A percentile compares a stretch with the other conserved stretches of the same genome.
Conservation (phyloP, 768 basidiomycete species). For the Russula virescens region DNA sequence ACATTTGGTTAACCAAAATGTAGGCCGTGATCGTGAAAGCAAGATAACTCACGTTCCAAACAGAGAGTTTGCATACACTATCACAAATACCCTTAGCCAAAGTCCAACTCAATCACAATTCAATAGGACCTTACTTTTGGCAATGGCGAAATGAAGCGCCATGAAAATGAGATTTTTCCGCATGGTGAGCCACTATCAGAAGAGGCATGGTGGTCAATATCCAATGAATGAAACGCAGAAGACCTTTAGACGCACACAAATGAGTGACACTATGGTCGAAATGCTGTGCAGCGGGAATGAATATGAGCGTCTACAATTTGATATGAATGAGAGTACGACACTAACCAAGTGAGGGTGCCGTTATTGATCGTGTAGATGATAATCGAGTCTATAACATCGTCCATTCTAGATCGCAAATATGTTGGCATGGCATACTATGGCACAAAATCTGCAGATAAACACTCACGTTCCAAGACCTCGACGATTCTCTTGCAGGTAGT, state of each 20-base stretch:
- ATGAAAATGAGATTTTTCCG: conserved; percentile 22
- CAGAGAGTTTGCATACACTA: conserved; percentile 25
- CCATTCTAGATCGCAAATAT: conserved; percentile 15
- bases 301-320: background rate
- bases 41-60: conserved; percentile 20
- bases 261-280: conserved; percentile 21
- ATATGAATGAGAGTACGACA: background rate
- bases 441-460: background rate
- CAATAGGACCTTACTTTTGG: conserved; percentile 16
- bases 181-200: conserved; percentile 21
- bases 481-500: conserved; percentile 23
- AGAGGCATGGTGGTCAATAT: background rate
- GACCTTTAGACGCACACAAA: conserved; percentile 11
- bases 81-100: background rate
- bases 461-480: conserved; percentile 24
- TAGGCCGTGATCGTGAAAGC: background rate
- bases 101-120: background rate
- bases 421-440: background rate
- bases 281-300: conserved; percentile 1
- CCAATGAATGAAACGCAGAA: background rate
- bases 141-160: conserved; percentile 23
- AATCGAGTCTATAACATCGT: conserved; percentile 20
- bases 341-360: conserved; percentile 24
- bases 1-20: background rate
- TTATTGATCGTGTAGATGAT: conserved; percentile 26